These are phyloP conservation scores for Pholiota molesta DNA, from an alignment of 768 basidiomycete species.

Conservation along the genomic window DNA sequence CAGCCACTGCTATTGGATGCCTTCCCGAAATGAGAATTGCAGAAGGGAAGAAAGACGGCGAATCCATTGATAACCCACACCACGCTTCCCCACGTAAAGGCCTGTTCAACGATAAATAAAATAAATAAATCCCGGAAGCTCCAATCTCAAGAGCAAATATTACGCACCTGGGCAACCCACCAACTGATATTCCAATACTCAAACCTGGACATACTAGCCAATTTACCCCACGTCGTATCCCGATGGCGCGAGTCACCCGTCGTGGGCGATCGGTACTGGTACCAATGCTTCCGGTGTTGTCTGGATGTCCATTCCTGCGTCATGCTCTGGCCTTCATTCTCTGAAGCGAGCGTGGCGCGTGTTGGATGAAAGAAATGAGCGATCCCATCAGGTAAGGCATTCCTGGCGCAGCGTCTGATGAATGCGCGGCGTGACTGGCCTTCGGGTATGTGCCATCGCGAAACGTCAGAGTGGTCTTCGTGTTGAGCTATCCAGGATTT, in stretches of 20 bases:
- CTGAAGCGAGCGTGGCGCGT: conserved; percentile 28
- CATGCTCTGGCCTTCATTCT: conserved; percentile 2
- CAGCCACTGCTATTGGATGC: conserved; percentile 41
- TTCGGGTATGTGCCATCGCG: conserved; percentile 31
- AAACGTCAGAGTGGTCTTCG: conserved; percentile 17
- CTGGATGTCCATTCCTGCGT: conserved; percentile 43
- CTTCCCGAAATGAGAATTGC: conserved; percentile 29
- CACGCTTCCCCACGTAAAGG: conserved; percentile 44
- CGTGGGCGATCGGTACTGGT: conserved; percentile 27
- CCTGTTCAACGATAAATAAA: conserved; percentile 19
- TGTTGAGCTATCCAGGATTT: conserved; percentile 10
- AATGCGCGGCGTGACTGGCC: conserved; percentile 6
- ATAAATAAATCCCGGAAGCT: neutral
- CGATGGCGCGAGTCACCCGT: conserved; percentile 22
- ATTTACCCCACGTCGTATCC: conserved; percentile 16
- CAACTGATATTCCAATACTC: conserved; percentile 50
- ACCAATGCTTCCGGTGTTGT: conserved; percentile 40
- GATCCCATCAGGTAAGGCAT: conserved; percentile 28
- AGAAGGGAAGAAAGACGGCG: conserved; percentile 51
- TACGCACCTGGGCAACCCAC: conserved; percentile 43
- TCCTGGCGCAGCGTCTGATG: conserved; percentile 26
- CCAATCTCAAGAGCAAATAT: neutral
- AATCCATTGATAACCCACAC: conserved; percentile 64
- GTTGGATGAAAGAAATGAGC: conserved; percentile 39
- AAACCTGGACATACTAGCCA: conserved; percentile 33